These are phyloP conservation scores for Sporothrix pallida DNA, from an alignment of 2,329 filamentous ascomycete genomes.

Conservation along the genomic window DNA sequence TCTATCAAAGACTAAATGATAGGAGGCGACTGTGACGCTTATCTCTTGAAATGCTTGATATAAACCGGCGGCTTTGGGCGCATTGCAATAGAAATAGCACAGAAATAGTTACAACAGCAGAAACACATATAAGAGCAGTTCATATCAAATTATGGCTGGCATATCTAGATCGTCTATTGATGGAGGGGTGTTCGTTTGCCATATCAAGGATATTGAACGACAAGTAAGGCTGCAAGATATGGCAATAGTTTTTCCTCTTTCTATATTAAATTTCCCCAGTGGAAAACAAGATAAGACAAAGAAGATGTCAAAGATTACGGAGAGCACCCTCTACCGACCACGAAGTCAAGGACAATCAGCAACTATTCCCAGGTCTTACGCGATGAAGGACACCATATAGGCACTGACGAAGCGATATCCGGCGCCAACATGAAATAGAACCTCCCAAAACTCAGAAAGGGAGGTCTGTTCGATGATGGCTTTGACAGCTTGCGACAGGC, in stretches of 20 bases:
- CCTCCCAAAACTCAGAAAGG: background rate
- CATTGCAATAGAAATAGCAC: background rate
- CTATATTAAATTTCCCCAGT: background rate
- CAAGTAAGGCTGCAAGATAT: background rate
- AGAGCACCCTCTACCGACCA: background rate
- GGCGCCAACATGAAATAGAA: background rate
- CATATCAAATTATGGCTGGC: background rate
- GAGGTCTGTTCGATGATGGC: background rate
- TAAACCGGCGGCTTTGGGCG: background rate
- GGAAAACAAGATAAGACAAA: background rate
- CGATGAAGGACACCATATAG: too few species aligned
- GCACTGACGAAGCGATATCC: background rate
- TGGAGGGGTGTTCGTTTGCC: background rate
- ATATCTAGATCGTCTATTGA: background rate
- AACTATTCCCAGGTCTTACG: background rate
- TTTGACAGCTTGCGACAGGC: background rate
- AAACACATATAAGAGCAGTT: too few species aligned
- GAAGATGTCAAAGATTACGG: background rate
- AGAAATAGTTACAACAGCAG: too few species aligned
- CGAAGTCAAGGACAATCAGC: background rate
- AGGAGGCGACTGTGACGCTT: background rate
- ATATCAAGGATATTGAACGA: background rate
- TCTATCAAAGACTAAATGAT: background rate
- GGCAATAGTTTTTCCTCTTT: background rate
- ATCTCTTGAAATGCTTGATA: background rate